Conservation (phyloP, 352 stramenopile species). For the Globisporangium nodosum region DNA sequence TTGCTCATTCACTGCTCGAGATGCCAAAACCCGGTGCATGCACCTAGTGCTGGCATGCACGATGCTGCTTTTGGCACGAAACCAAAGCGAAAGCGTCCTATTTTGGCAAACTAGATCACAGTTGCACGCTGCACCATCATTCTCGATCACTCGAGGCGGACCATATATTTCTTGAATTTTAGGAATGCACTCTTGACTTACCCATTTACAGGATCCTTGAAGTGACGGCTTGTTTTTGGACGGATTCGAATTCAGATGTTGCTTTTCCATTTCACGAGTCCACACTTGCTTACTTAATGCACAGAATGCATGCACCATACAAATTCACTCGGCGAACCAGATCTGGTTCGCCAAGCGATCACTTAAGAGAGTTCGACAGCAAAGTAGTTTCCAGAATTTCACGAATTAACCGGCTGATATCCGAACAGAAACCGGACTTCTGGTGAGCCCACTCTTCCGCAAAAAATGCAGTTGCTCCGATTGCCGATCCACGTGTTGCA, state of each 20-base stretch:
- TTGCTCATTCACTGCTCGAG: not conserved
- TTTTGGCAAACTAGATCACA: no score
- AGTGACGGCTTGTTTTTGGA: not conserved
- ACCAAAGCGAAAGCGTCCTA: no score
- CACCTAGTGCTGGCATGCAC: no score
- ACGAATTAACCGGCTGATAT: not conserved
- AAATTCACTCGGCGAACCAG: not conserved
- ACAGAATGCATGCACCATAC: not conserved
- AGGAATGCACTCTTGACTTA: not conserved
- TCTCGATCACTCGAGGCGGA: not conserved
- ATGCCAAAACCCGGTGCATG: not conserved
- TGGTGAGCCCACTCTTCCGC: not conserved
- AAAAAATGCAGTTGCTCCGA: not conserved
- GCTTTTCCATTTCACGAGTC: not conserved
- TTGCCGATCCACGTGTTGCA: not conserved
- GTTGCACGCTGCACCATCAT: not conserved
- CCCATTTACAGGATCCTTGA: not conserved
- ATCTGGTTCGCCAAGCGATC: not conserved
- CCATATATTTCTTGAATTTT: not conserved
- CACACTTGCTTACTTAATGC: not conserved
- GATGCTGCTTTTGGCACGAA: no score
- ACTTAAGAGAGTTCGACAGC: not conserved
- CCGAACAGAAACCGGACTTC: no score
- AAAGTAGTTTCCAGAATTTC: not conserved
- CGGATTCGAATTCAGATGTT: not conserved